Evolutionary conservation across 768 basidiomycete genomes (phyloP).

Genomic region (Tricholoma furcatifolium): DNA sequence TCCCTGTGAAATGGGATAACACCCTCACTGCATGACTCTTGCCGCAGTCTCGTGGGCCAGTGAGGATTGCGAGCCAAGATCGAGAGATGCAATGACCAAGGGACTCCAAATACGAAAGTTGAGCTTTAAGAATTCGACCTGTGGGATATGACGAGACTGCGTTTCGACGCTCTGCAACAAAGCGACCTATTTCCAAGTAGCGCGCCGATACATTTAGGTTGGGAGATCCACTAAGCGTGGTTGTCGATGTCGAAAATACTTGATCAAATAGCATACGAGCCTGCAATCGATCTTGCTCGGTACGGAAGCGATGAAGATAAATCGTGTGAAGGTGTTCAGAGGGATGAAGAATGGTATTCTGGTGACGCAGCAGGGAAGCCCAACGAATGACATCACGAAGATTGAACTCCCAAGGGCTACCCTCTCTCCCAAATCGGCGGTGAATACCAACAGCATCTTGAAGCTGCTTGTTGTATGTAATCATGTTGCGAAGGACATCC

Average conservation of each 20-base stretch:
- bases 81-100: conserved; percentile 70
- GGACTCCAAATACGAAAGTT: conserved; percentile 70
- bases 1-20: conserved; percentile 71
- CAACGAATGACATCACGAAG: conserved; percentile 92
- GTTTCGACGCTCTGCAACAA: conserved; percentile 37
- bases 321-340: conserved; percentile 63
- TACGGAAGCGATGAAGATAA: conserved; percentile 88
- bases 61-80: conserved; percentile 88
- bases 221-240: conserved; percentile 25
- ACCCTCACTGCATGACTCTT: conserved; percentile 76
- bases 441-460: conserved; percentile 64
- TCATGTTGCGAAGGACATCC: conserved; percentile 67
- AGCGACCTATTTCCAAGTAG: conserved; percentile 67
- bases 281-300: conserved; percentile 54
- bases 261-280: conserved; percentile 56
- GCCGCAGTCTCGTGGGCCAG: conserved; percentile 70
- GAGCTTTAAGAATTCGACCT: conserved; percentile 55
- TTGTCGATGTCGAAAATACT: conserved; percentile 37
- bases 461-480: conserved; percentile 73
- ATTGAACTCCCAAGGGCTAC: conserved; percentile 98
- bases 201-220: conserved; percentile 44
- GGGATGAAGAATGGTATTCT: conserved; percentile 43
- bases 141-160: conserved; percentile 34
- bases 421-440: conserved; percentile 71
- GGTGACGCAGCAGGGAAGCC: conserved; percentile 54